Percentiles rank a stretch among this genome's conserved stretches.
phyloP scores from a whole-genome alignment of 179 eudicot genomes.

The Patellifolia procumbens region DNA sequence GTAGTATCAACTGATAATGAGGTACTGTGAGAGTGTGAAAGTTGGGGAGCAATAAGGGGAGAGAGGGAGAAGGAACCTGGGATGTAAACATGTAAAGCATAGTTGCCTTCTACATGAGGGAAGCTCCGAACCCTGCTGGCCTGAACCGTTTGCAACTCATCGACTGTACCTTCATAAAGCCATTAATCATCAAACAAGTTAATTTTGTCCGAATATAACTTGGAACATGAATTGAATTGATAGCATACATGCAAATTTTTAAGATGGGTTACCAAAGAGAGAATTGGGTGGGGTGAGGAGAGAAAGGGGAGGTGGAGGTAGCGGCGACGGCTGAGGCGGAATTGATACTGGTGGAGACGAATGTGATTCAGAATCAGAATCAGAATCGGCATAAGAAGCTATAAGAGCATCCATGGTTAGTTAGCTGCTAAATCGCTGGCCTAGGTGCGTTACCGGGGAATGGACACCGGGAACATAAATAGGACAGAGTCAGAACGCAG shows the following conservation, averaged over 20 bases:
- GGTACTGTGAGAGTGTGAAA: no score
- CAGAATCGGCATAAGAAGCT: constrained; percentile 69
- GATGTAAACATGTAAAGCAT: constrained; percentile 82
- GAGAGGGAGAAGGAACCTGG: constrained; percentile 50
- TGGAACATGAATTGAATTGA: not conserved
- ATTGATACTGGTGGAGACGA: not conserved
- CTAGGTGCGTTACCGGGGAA: no score
- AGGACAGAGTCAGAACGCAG: no score
- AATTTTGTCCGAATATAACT: not conserved
- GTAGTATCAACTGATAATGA: no score
- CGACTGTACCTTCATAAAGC: constrained; percentile 33
- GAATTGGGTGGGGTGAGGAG: constrained; percentile 62
- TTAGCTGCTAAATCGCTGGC: no score
- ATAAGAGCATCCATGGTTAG: constrained; percentile 62
- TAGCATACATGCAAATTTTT: not conserved
- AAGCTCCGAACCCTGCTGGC: constrained; percentile 70
- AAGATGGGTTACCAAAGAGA: constrained; percentile 31
- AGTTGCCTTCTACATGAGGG: constrained; percentile 87
- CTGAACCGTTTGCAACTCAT: constrained; percentile 39
- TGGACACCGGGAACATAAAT: no score
- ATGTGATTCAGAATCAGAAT: constrained; percentile 30
- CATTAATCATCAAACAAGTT: constrained; percentile 38
- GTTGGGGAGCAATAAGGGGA: not conserved
- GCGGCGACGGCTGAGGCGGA: constrained; percentile 17
- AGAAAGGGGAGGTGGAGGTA: constrained; percentile 76